Conservation (phyloP, 495 filamentous ascomycete species). For the Aeminium ludgeri region DNA sequence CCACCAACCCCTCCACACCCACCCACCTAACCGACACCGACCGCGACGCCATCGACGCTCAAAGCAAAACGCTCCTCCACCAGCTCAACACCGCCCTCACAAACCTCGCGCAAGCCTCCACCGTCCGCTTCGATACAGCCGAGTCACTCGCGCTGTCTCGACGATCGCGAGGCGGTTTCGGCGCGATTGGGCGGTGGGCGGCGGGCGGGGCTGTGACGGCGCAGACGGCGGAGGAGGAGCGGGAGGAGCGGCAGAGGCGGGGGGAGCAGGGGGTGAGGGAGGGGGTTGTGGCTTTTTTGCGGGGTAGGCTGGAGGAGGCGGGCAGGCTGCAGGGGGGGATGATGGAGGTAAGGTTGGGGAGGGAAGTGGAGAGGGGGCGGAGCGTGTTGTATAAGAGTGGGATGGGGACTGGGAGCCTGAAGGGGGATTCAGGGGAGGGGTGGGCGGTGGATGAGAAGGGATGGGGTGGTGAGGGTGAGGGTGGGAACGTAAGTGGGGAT, state of each 20-base stretch:
- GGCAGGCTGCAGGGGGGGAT: constrained; percentile 64
- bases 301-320: constrained; percentile 54
- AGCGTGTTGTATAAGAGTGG: constrained; percentile 55
- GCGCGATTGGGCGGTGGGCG: constrained; percentile 56
- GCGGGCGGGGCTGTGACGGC: constrained; percentile 30
- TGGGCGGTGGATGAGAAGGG: no score
- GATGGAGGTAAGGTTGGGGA: constrained; percentile 73
- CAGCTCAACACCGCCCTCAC: constrained; percentile 61
- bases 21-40: constrained; percentile 27
- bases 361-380: constrained; percentile 78
- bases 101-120: constrained; percentile 63
- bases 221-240: constrained; percentile 45
- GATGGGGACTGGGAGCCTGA: not conserved
- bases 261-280: constrained; percentile 50
- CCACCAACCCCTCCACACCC: constrained; percentile 33
- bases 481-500: no score
- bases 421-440: not conserved
- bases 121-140: constrained; percentile 59
- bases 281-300: constrained; percentile 65
- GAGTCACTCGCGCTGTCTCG: constrained; percentile 48
- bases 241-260: constrained; percentile 49
- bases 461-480: no score
- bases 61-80: constrained; percentile 64
- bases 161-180: constrained; percentile 36
- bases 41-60: constrained; percentile 57